These are phyloP conservation scores for Kodamaea sp. DNA, from an alignment of 1,139 yeast genomes.

Conservation along the genomic window DNA sequence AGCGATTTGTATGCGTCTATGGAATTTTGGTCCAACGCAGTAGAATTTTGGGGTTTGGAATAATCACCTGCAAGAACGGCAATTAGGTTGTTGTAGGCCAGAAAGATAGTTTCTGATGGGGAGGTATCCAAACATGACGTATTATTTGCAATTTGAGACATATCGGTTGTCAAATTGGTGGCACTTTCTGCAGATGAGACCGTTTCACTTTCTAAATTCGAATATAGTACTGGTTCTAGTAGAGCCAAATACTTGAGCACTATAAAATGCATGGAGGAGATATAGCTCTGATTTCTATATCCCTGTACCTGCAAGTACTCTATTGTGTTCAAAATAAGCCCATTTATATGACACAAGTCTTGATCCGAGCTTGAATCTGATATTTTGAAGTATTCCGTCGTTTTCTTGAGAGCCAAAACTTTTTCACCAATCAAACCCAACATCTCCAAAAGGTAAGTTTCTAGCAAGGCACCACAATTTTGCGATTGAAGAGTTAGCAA, in stretches of 20 bases:
- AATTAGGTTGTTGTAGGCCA: background rate
- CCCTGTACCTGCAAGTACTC: conserved; percentile 17
- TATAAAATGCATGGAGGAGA: conserved; percentile 14
- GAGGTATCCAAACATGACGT: background rate
- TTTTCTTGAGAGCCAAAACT: conserved; percentile 35
- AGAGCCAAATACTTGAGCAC: conserved; percentile 13
- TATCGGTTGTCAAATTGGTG: background rate
- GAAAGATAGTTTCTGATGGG: background rate
- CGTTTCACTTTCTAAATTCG: background rate
- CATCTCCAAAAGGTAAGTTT: conserved; percentile 54
- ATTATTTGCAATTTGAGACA: too few species aligned
- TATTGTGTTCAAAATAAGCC: conserved; percentile 12
- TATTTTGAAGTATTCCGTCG: conserved; percentile 14
- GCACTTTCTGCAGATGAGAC: background rate
- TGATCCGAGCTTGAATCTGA: conserved; percentile 13
- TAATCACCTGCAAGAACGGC: conserved; percentile 1
- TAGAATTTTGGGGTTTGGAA: conserved; percentile 6
- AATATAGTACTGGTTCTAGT: background rate
- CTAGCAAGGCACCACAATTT: conserved; percentile 36
- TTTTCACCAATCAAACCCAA: conserved; percentile 57
- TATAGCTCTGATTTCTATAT: conserved; percentile 8
- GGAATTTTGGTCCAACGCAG: conserved; percentile 14
- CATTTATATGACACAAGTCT: conserved; percentile 12
- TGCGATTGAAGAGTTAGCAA: conserved; percentile 37
- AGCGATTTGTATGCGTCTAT: conserved; percentile 11